phyloP scores from a whole-genome alignment of 2,329 filamentous ascomycete species.

The Cylindrodendrum hubeiense region DNA sequence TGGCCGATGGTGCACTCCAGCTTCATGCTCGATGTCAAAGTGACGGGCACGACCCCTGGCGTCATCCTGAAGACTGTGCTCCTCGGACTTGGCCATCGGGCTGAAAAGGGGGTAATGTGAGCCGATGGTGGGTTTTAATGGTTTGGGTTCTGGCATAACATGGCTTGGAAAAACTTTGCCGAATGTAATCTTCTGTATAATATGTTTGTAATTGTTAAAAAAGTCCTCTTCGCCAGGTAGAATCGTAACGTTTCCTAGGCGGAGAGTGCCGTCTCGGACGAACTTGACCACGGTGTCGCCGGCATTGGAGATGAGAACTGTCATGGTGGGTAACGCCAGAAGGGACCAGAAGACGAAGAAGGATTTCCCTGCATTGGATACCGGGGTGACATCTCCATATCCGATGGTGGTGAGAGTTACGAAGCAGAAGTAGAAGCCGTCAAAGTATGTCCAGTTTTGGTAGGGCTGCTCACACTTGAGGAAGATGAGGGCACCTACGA shows the following conservation, averaged over 20 bases:
- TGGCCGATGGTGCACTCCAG: slow-evolving; percentile 32
- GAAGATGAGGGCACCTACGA: slow-evolving; percentile 83
- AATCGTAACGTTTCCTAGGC: slow-evolving; percentile 70
- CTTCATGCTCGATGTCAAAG: slow-evolving; percentile 4
- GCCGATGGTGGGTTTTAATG: not conserved
- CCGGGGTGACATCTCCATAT: slow-evolving; percentile 83
- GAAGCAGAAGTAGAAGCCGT: slow-evolving; percentile 88
- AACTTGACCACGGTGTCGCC: slow-evolving; percentile 83
- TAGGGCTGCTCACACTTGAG: slow-evolving; percentile 63
- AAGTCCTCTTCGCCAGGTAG: slow-evolving; percentile 68
- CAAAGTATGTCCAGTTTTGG: slow-evolving; percentile 79
- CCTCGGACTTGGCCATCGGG: slow-evolving; percentile 26
- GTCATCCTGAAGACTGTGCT: slow-evolving; percentile 7
- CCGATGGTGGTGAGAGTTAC: slow-evolving; percentile 87
- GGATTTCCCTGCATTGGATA: slow-evolving; percentile 81
- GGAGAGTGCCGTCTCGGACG: slow-evolving; percentile 67
- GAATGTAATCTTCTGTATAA: slow-evolving; percentile 56
- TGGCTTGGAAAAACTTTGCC: slow-evolving; percentile 54
- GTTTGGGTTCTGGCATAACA: slow-evolving; percentile 8
- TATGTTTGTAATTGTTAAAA: slow-evolving; percentile 57
- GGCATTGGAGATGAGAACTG: slow-evolving; percentile 85
- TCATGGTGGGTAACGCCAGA: slow-evolving; percentile 88
- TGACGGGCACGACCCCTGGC: slow-evolving; percentile 22
- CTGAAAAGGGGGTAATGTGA: not conserved
- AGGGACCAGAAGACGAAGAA: slow-evolving; percentile 97